These are phyloP conservation scores for Ustanciosporium gigantosporum DNA, from an alignment of 1,284 basidiomycete genomes.

Conservation along the genomic window DNA sequence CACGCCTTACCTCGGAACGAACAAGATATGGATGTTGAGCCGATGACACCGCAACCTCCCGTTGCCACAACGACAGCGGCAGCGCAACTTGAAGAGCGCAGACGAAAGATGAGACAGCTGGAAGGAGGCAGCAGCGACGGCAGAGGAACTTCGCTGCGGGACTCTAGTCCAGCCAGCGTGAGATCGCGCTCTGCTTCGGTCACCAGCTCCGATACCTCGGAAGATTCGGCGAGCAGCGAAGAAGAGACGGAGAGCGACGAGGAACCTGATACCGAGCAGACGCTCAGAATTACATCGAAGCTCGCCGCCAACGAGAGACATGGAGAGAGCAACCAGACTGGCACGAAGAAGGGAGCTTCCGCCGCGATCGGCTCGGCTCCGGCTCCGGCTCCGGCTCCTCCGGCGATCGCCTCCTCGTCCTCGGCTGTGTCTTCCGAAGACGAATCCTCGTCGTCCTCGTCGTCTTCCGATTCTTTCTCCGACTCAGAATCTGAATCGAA, in stretches of 20 bases:
- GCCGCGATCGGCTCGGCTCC: too few species aligned
- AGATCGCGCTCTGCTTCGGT: slow-evolving; percentile 22
- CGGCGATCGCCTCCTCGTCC: neutral
- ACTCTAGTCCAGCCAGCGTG: neutral
- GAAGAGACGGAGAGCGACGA: slow-evolving; percentile 9
- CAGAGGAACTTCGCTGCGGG: neutral
- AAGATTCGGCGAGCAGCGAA: slow-evolving; percentile 13
- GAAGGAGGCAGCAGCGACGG: slow-evolving; percentile 1
- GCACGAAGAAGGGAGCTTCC: too few species aligned
- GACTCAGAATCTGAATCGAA: neutral
- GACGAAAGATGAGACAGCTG: slow-evolving; percentile 14
- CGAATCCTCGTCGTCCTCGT: neutral
- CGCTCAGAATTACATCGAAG: too few species aligned
- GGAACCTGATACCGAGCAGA: slow-evolving; percentile 2
- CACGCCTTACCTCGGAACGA: slow-evolving; percentile 18
- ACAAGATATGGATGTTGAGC: slow-evolving; percentile 23
- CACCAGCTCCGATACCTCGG: slow-evolving; percentile 33
- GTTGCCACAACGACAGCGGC: slow-evolving; percentile 5
- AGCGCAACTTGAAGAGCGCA: slow-evolving; percentile 27
- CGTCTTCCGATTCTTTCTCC: neutral
- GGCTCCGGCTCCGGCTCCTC: neutral
- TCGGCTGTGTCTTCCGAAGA: neutral
- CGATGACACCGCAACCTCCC: slow-evolving; percentile 2
- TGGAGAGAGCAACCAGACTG: neutral
- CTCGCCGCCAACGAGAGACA: neutral